phyloP scores from a whole-genome alignment of 768 basidiomycete genomes.

The Fistulinella prunicolor region DNA sequence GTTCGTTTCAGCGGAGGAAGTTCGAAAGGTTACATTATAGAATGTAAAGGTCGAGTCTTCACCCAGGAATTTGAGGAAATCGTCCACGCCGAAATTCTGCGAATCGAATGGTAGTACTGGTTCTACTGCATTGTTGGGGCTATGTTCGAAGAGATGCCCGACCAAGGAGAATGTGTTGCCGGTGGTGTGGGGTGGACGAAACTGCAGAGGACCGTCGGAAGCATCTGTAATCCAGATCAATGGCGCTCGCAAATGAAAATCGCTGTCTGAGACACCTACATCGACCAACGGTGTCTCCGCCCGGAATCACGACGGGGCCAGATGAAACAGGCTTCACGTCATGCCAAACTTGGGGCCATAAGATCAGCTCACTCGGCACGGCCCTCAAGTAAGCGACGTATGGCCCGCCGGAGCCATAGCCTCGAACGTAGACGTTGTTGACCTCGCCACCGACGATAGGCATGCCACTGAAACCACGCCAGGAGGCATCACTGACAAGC shows the following conservation, averaged over 20 bases:
- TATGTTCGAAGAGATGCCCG: slow-evolving; percentile 2
- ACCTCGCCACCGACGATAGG: background rate
- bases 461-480: background rate
- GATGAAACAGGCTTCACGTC: background rate
- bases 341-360: background rate
- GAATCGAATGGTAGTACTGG: background rate
- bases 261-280: background rate
- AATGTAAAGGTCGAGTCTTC: background rate
- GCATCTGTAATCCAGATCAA: slow-evolving; percentile 1
- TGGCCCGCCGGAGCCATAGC: background rate
- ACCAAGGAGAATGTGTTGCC: slow-evolving; percentile 6
- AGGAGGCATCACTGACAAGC: slow-evolving; percentile 5
- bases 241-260: background rate
- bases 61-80: slow-evolving; percentile 1
- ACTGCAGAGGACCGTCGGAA: background rate
- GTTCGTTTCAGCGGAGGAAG: background rate
- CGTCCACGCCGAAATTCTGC: background rate
- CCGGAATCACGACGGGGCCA: background rate
- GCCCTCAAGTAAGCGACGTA: background rate
- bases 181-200: slow-evolving; percentile 6
- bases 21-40: slow-evolving; percentile 1
- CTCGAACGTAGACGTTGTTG: background rate
- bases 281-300: background rate
- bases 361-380: background rate
- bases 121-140: background rate